Base-by-base conservation (phyloP, 2,329 filamentous ascomycete species). In the Trichoderma koningii region DNA sequence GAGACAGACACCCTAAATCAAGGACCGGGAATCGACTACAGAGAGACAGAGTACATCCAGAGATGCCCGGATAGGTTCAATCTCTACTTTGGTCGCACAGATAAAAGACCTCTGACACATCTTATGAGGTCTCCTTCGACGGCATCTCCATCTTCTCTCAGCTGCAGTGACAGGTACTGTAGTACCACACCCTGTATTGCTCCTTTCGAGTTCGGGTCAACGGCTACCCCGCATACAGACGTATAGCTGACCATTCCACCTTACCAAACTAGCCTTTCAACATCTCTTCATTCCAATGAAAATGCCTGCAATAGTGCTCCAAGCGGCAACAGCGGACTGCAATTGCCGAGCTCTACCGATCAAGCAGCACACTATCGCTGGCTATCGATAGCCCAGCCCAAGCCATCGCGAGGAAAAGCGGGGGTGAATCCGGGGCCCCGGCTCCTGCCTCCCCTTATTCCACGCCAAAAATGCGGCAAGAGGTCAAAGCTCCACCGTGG, bases 341-440 rank as follows among this genome's bases (percentile, higher is more conserved):
- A 17, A 34, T 52, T 52, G 50, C 50, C 50, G 50, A 52, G n/a
- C 50, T 52, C 50, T 34, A 52, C 50, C 50, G 50, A 30, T 23
- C 3, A 52, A 0, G 50, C n/a, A 19, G 50, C 50, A 34, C 7
- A 52, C 26, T 17, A 52, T 23, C 50, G 48, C 28, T 6, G 28
- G 28, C 48, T 34, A 51, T 51, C 48, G 48, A 51, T 51, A 34
- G n/a, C 50, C 7, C 17, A 30, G 26, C 10, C 10, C 10, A 14
- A 10, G 26, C 26, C 17, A 34, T 12, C 7, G 34, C 34, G 34
- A 38, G 19, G 41, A 45, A 21, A 53, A 50, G 47, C 23, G 34
- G 59, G 57, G 48, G 38, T 23, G 21, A 53, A 53, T 62, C 59
- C 59, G 59, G 59, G 59, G 59, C 59, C 59, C 59, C 59, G 52